Base-by-base conservation (phyloP, 768 basidiomycete species). In the Suillus clintonianus region DNA sequence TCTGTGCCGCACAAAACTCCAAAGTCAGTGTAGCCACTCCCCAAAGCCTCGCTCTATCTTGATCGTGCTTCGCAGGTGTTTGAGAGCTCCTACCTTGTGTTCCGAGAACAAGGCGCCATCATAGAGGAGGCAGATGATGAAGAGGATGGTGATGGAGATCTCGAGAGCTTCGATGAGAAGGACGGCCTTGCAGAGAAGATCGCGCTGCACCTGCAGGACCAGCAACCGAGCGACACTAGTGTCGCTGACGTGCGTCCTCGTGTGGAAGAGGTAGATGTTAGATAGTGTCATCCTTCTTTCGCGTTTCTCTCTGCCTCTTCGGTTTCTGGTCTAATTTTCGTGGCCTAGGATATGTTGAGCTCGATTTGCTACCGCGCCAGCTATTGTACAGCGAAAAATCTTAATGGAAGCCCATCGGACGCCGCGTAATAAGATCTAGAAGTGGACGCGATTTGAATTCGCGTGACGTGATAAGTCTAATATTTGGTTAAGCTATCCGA, bases 1-100 rank as follows among this genome's bases (percentile, higher is more conserved):
- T 97, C 62, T 86, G 86, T 66, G 83, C 86, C 10, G 91, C 89
- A 2, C 90, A 95, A 73, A 96, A 96, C 70, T 82, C 94, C 39
- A 85, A 87, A 64, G 88, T 86, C 65, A 24, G 72, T 69, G 30
- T 41, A 58, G 41, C 22, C 47, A 51, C 65, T 17, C 61, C 10
- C 45, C 47, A 24, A 61, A 22, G 13, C 39, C 27, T 39, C 32
- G 7, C 51, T 27, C 50, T 13, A 43, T 15, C 47, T 34, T 42
- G 36, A 51, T 50, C 22, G n/a, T 19, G 3, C 1, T 30, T 50
- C 19, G 4, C 62, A 88, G 86, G 82, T 88, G 27, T 82, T 85
- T 59, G 89, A 91, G 59, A 74, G 74, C 32, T 81, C 88, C 30
- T 91, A 86, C 81, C 71, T 80, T 5, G 72, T 82, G 60, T 71